Percentiles rank a stretch among this genome's conserved stretches.
Conservation (phyloP, 441 rosid species). For the Bocquillonia castaneifolia region DNA sequence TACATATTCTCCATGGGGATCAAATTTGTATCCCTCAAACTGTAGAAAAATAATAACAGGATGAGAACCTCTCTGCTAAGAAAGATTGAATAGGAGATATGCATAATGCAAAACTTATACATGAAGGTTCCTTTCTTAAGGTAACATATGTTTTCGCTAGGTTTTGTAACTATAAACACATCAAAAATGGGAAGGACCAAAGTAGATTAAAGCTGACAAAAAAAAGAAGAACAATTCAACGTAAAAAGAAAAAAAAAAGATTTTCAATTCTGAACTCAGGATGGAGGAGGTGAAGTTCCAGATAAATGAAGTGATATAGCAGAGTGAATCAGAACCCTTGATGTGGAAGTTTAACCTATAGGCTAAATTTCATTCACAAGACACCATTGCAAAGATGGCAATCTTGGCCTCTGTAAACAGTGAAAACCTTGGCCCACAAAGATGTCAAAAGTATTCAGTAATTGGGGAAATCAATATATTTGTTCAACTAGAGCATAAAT, state of each 20-base stretch:
- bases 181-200: background rate
- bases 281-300: no score
- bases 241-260: no score
- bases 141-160: background rate
- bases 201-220: no score
- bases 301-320: background rate
- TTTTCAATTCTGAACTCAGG: no score
- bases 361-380: background rate
- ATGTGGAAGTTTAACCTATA: background rate
- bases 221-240: no score
- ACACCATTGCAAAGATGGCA: background rate
- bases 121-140: background rate
- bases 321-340: background rate
- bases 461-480: no score
- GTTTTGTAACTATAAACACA: background rate
- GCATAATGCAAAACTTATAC: background rate
- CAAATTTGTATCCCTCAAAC: conserved; percentile 91
- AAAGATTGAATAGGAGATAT: conserved; percentile 10
- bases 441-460: no score
- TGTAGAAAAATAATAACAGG: conserved; percentile 27
- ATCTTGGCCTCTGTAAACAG: background rate
- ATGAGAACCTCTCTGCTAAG: conserved; percentile 12
- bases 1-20: conserved; percentile 87
- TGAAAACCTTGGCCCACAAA: no score
- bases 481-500: no score